These are phyloP conservation scores for Wickerhamomyces kurtzmanii DNA, from an alignment of 805 yeast species.

Conservation along the genomic window DNA sequence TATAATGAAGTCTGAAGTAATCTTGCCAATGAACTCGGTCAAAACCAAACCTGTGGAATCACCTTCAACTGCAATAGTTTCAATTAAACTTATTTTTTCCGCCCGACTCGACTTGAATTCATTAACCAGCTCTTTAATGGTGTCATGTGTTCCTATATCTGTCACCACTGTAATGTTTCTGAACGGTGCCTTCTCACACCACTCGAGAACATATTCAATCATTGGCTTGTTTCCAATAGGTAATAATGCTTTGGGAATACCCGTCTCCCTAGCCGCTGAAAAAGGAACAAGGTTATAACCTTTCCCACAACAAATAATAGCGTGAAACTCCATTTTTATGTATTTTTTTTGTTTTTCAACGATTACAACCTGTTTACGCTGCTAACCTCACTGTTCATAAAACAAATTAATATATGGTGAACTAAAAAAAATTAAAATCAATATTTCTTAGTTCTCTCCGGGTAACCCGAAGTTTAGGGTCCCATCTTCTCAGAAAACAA, in stretches of 20 bases:
- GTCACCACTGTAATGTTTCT: conserved; percentile 57
- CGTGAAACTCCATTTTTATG: conserved; percentile 96
- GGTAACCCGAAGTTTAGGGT: too few relatives aligned
- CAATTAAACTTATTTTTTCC: conserved; percentile 25
- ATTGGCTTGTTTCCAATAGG: conserved; percentile 89
- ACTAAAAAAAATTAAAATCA: conserved; percentile 2
- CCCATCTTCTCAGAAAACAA: too few relatives aligned
- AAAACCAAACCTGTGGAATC: conserved; percentile 57
- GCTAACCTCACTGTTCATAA: too few relatives aligned
- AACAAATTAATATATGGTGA: conserved; percentile 1
- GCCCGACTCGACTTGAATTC: conserved; percentile 32
- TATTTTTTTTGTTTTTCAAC: too few relatives aligned
- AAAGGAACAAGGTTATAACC: conserved; percentile 72
- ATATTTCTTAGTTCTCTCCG: neutral
- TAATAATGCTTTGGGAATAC: conserved; percentile 72
- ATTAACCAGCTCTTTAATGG: conserved; percentile 38
- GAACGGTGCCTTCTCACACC: conserved; percentile 88
- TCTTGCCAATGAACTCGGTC: conserved; percentile 32
- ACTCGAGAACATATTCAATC: conserved; percentile 78
- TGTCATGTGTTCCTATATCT: conserved; percentile 34
- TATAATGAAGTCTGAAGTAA: conserved; percentile 53
- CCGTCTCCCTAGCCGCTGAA: conserved; percentile 48
- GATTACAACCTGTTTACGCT: too few relatives aligned
- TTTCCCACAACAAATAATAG: conserved; percentile 80
- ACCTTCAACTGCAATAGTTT: conserved; percentile 32